Conservation (phyloP, 2,329 filamentous ascomycete species). For the Neobulgaria alba region DNA sequence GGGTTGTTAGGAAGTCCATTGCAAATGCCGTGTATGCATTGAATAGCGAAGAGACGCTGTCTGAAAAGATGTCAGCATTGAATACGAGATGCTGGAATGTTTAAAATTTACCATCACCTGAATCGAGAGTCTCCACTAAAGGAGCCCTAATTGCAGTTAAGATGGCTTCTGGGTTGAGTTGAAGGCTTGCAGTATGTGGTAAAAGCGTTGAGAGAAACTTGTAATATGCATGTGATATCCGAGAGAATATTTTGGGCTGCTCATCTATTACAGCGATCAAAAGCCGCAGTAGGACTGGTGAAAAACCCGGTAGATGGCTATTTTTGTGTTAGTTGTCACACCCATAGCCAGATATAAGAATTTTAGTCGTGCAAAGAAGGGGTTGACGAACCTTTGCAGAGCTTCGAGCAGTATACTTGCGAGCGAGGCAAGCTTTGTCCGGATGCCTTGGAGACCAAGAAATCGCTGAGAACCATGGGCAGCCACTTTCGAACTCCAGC, state of each 20-base stretch:
- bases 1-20: slow-evolving; percentile 25
- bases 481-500: slow-evolving; percentile 30
- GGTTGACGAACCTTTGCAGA: slow-evolving; percentile 24
- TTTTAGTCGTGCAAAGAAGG: too few relatives aligned
- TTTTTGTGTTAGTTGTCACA: slow-evolving; percentile 13
- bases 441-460: slow-evolving; percentile 17
- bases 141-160: slow-evolving; percentile 21
- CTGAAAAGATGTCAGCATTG: slow-evolving; percentile 1
- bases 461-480: slow-evolving; percentile 31
- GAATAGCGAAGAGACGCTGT: slow-evolving; percentile 11
- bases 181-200: slow-evolving; percentile 1
- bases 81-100: too few relatives aligned
- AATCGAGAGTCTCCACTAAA: too few relatives aligned
- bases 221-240: slow-evolving; percentile 25
- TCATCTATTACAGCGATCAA: slow-evolving; percentile 19
- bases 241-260: slow-evolving; percentile 15
- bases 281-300: slow-evolving; percentile 16
- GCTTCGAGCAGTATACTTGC: slow-evolving; percentile 19
- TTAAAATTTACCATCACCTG: too few relatives aligned
- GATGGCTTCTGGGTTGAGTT: slow-evolving; percentile 11
- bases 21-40: slow-evolving; percentile 25
- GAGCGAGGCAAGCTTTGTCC: slow-evolving; percentile 17
- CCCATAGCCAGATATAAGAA: too few relatives aligned
- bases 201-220: slow-evolving; percentile 22
- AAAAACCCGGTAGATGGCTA: slow-evolving; percentile 15